Base-by-base conservation (phyloP, 176 grass and related monocot genomes). In the Tuctoria greenei region DNA sequence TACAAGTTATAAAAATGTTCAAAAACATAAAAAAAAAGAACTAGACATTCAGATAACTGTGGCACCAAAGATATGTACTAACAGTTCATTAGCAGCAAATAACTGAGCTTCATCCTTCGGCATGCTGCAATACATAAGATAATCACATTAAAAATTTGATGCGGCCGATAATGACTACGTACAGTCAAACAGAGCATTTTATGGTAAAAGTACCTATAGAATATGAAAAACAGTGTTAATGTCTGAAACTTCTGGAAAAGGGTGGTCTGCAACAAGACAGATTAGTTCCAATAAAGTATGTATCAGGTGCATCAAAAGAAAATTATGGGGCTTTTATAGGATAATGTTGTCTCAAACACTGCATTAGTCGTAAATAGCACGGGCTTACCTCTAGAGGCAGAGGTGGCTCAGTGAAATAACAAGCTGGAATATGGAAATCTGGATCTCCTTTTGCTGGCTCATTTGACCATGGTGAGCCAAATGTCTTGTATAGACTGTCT, bases 91-190 rank as follows among this genome's bases (percentile, higher is more conserved):
- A 36, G 91, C 89, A 82, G 95, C 87, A 82, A 72, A 92, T 58
- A 99, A 67, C 75, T 99, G 95, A 79, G 89, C 89, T 90, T 99
- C 91, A 80, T 99, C 95, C 73, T 90, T 99, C 4, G 95, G 95
- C 95, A 99, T 95, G 74, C 95, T 99, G 91, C 70, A 86, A 78
- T 66, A 70, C 18, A 54, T 78, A 70, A 45, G 57, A 45, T 58
- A 75, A 73, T 40, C 52, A 64, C 59, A 16, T 18, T 65, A 85
- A 66, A 42, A 63, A 56, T 80, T 69, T 24, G 15, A 39, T 56
- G 79, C 17, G 54, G 60, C 50, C 41, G 60, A 57, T 61, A 38
- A 75, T 18, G 7, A 78, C 18, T 74, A 62, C 64, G n/a, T 60
- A 66, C 20, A 68, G 37, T 31, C 43, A 16, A 76, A 40, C 41